Percentiles rank a stretch among this genome's conserved stretches.
Evolutionary conservation across 352 stramenopile genomes (phyloP).

Genomic region (Phytopythium montanum): DNA sequence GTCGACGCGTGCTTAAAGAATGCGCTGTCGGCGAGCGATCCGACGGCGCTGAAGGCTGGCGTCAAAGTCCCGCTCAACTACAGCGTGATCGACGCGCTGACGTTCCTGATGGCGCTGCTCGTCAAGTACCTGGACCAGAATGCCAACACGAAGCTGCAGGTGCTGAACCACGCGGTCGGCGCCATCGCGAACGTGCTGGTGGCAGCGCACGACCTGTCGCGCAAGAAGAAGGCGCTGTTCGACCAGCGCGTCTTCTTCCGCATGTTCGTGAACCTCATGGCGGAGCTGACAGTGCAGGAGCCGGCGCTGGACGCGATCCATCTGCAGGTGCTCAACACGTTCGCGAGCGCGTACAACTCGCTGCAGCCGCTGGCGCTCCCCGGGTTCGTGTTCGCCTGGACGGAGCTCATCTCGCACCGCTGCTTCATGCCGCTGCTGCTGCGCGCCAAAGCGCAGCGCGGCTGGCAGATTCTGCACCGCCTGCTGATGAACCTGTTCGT

Average conservation of each 20-base stretch:
- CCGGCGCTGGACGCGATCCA: conserved; percentile 93
- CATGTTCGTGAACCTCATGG: conserved; percentile 97
- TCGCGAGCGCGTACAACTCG: conserved; percentile 96
- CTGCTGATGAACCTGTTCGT: conserved; percentile 97
- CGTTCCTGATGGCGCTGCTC: conserved; percentile 95
- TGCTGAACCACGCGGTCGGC: conserved; percentile 96
- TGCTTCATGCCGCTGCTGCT: conserved; percentile 98
- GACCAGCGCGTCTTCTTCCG: conserved; percentile 99
- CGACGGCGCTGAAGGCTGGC: conserved; percentile 28
- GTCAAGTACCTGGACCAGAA: conserved; percentile 92
- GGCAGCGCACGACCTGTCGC: conserved; percentile 71
- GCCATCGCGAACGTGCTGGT: conserved; percentile 94
- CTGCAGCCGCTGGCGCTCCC: conserved; percentile 95
- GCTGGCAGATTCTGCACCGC: conserved; percentile 96
- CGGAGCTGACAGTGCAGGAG: conserved; percentile 96
- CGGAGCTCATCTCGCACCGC: conserved; percentile 97
- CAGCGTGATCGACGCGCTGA: conserved; percentile 94
- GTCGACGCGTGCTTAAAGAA: conserved; percentile 96
- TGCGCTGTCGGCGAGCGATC: conserved; percentile 36
- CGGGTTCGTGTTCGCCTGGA: conserved; percentile 98
- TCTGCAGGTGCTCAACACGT: conserved; percentile 94
- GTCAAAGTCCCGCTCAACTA: conserved; percentile 85
- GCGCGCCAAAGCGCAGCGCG: conserved; percentile 91
- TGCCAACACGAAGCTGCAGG: conserved; percentile 72
- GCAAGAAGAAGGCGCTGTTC: conserved; percentile 88